phyloP scores from a whole-genome alignment of 352 stramenopile genomes.

The Thraustochytrium sp. region DNA sequence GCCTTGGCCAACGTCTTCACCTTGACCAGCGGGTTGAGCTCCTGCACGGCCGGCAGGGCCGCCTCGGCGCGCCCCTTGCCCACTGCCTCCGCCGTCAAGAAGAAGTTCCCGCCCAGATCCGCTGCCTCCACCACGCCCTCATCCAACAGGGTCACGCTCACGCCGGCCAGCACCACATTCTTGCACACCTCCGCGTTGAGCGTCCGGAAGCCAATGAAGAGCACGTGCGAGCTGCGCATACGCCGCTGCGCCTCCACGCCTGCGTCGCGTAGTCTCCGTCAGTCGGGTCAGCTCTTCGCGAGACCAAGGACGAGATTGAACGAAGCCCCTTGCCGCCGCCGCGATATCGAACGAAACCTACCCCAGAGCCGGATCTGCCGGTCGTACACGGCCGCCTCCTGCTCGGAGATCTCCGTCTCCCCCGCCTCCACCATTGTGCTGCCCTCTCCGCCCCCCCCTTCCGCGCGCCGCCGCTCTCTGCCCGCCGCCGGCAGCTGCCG shows the following conservation, averaged over 20 bases:
- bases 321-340: background rate
- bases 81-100: constrained; percentile 65
- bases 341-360: background rate
- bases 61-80: constrained; percentile 66
- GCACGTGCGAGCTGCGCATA: constrained; percentile 73
- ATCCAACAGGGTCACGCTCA: constrained; percentile 87
- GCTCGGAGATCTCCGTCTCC: constrained; percentile 58
- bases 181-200: constrained; percentile 67
- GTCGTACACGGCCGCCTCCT: constrained; percentile 91
- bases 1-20: constrained; percentile 58
- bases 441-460: no score
- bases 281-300: no score
- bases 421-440: background rate
- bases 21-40: constrained; percentile 86
- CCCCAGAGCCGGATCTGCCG: constrained; percentile 98
- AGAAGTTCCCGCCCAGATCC: constrained; percentile 71
- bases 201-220: constrained; percentile 71
- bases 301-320: no score
- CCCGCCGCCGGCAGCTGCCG: no score
- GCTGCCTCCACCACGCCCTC: constrained; percentile 54
- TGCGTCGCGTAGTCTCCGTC: background rate
- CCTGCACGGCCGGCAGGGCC: constrained; percentile 72
- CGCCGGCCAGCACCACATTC: constrained; percentile 91
- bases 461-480: no score
- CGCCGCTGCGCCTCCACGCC: constrained; percentile 85